Conservation (phyloP, 331 rosid species). For the Pyrus hybrid region DNA sequence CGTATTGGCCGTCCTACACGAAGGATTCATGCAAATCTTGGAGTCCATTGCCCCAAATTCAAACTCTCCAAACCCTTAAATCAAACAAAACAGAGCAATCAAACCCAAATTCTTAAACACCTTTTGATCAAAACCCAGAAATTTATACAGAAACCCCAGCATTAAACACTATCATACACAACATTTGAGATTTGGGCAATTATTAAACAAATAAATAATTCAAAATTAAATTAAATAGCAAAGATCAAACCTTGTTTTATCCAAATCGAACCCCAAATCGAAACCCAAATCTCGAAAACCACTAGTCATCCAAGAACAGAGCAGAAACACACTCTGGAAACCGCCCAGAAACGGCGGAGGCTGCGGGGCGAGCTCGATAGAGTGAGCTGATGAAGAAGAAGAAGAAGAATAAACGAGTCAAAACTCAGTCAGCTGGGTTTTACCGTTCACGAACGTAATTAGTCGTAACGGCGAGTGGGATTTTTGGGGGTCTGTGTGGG, state of each 20-base stretch:
- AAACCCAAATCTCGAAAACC: conserved; percentile 21
- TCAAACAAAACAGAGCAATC: conserved; percentile 24
- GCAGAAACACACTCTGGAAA: background rate
- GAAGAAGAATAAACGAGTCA: conserved; percentile 1
- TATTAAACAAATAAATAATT: background rate
- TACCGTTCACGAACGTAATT: background rate
- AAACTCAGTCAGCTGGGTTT: conserved; percentile 7
- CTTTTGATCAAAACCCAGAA: conserved; percentile 16
- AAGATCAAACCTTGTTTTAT: conserved; percentile 9
- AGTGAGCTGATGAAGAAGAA: background rate
- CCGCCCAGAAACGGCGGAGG: background rate
- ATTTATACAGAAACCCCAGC: conserved; percentile 3
- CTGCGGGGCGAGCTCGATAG: background rate
- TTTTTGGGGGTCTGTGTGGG: background rate
- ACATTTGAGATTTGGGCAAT: conserved; percentile 18
- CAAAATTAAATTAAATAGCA: background rate
- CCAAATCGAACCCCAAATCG: background rate
- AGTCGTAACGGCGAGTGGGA: conserved; percentile 20
- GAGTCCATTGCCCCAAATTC: conserved; percentile 60
- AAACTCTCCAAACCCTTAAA: conserved; percentile 17
- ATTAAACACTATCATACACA: conserved; percentile 20
- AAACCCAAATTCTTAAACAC: conserved; percentile 40
- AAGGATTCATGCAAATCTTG: conserved; percentile 55
- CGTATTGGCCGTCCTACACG: conserved; percentile 27
- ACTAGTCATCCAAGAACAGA: conserved; percentile 14